phyloP scores from a whole-genome alignment of 257 asterid genomes.

The Thymus mandschuricus region DNA sequence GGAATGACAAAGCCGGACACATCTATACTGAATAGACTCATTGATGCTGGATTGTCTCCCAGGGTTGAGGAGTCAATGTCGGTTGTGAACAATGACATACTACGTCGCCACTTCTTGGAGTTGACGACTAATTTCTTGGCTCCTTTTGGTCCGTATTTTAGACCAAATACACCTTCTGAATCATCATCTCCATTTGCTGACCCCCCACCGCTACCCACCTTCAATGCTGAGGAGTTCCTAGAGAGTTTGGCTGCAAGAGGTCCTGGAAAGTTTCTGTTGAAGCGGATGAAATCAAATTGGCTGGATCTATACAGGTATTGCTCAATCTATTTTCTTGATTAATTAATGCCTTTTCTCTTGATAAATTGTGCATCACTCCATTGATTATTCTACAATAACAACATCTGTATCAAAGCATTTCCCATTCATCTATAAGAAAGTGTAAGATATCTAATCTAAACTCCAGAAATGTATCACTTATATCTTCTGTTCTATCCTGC shows the following conservation, averaged over 20 bases:
- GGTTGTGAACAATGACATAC: conserved; percentile 94
- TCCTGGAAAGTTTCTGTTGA: conserved; percentile 89
- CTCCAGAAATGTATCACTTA: not conserved
- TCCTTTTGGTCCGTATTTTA: conserved; percentile 95
- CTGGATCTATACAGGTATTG: conserved; percentile 89
- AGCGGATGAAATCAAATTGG: conserved; percentile 95
- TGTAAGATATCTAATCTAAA: conserved; percentile 13
- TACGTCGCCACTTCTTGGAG: conserved; percentile 98
- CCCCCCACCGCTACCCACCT: conserved; percentile 89
- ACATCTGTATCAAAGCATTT: not conserved
- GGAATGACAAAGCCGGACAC: conserved; percentile 92
- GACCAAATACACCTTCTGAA: conserved; percentile 86
- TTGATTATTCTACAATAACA: conserved; percentile 10
- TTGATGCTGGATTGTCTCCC: conserved; percentile 98
- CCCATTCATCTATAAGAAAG: conserved; percentile 9
- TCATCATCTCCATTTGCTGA: conserved; percentile 87
- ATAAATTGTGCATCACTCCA: conserved; percentile 17
- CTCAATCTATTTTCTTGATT: conserved; percentile 22
- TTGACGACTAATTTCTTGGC: conserved; percentile 96
- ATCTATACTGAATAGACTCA: conserved; percentile 86
- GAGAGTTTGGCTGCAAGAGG: conserved; percentile 77
- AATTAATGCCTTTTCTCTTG: conserved; percentile 11
- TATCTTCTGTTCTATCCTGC: conserved; percentile 11
- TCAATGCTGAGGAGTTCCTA: conserved; percentile 77
- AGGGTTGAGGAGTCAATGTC: conserved; percentile 99